These are phyloP conservation scores for Exophiala xenobiotica DNA, from an alignment of 2,329 filamentous ascomycete species.

Conservation along the genomic window DNA sequence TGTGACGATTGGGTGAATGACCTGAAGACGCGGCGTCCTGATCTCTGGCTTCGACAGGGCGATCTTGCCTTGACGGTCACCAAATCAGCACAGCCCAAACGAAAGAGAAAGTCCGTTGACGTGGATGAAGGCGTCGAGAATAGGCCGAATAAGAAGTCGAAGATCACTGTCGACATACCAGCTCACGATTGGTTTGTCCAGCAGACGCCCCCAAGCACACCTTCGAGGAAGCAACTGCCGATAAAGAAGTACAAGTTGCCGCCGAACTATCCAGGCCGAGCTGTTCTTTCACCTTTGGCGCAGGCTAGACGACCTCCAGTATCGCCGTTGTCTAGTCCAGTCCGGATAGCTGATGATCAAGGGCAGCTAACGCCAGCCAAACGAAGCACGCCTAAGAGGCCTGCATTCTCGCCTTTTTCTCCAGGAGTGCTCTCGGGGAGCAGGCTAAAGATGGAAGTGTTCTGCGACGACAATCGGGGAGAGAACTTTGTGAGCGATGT, in stretches of 20 bases:
- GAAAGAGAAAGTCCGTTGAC: conserved; percentile 27
- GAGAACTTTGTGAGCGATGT: background rate
- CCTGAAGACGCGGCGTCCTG: conserved; percentile 58
- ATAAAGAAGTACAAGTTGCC: conserved; percentile 8
- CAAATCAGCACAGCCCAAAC: conserved; percentile 26
- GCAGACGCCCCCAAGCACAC: conserved; percentile 4
- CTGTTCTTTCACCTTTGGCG: conserved; percentile 22
- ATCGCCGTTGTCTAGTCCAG: conserved; percentile 23
- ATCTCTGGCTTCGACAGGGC: conserved; percentile 52
- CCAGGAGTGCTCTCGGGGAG: conserved; percentile 14
- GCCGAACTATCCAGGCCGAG: conserved; percentile 7
- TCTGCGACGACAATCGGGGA: background rate
- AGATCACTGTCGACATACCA: conserved; percentile 20
- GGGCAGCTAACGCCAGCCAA: background rate
- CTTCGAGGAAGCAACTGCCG: conserved; percentile 2
- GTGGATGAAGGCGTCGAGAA: conserved; percentile 11
- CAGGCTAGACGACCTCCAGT: conserved; percentile 20
- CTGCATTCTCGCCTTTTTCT: conserved; percentile 19
- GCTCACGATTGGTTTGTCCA: background rate
- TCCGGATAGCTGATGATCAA: conserved; percentile 10
- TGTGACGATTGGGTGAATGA: conserved; percentile 71
- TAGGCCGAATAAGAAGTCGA: conserved; percentile 22
- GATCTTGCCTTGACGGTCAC: conserved; percentile 31
- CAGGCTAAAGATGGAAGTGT: conserved; percentile 12
- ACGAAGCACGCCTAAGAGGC: conserved; percentile 12